Conservation (phyloP, 2,329 filamentous ascomycete genomes). For the Colletotrichum nymphaeae region DNA sequence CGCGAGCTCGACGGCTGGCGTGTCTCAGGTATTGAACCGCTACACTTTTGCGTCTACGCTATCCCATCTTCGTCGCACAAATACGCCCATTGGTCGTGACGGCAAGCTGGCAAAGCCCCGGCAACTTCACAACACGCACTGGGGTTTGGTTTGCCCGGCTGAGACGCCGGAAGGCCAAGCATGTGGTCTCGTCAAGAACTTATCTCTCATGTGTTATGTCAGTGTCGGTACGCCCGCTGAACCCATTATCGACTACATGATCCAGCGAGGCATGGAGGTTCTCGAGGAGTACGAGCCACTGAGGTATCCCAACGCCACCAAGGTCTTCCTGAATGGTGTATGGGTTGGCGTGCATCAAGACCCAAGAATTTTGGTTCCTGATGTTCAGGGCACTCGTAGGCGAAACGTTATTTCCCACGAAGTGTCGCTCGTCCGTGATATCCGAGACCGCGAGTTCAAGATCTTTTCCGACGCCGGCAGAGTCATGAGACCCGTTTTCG, state of each 20-base stretch:
- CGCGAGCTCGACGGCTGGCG: conserved; percentile 92
- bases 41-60: conserved; percentile 98
- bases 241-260: conserved; percentile 95
- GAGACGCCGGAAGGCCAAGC: conserved; percentile 98
- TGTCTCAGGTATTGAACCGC: conserved; percentile 96
- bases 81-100: conserved; percentile 96
- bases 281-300: conserved; percentile 93
- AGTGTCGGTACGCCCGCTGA: conserved; percentile 93
- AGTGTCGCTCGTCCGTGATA: conserved; percentile 94
- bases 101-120: conserved; percentile 98
- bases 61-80: conserved; percentile 96
- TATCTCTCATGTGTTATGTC: conserved; percentile 98
- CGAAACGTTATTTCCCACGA: conserved; percentile 89
- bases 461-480: conserved; percentile 97
- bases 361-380: conserved; percentile 83
- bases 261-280: conserved; percentile 93
- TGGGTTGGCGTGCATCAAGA: conserved; percentile 98
- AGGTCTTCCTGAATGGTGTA: conserved; percentile 97
- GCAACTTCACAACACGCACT: conserved; percentile 98
- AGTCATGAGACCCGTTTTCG: conserved; percentile 93
- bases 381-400: conserved; percentile 81
- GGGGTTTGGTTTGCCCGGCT: conserved; percentile 96
- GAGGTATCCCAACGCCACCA: conserved; percentile 90
- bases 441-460: conserved; percentile 97
- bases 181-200: conserved; percentile 97